These are phyloP conservation scores for Sphagnurus paluster DNA, from an alignment of 1,284 basidiomycete genomes.

Conservation along the genomic window DNA sequence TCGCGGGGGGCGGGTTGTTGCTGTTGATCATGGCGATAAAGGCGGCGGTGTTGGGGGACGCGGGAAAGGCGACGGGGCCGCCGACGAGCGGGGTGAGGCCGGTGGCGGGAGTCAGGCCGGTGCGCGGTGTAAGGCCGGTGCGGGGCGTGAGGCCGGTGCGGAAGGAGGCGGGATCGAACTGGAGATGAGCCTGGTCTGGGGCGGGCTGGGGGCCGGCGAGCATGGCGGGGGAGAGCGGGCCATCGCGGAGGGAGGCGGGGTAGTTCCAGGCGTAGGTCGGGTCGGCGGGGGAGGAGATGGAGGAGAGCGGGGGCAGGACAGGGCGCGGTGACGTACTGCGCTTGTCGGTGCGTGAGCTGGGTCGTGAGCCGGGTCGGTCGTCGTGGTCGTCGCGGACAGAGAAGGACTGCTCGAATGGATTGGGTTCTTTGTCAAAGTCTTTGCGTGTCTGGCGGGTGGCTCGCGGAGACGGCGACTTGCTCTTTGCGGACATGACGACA, in stretches of 20 bases:
- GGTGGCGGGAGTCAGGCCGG: conserved; percentile 79
- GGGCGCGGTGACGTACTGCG: conserved; percentile 45
- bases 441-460: conserved; percentile 47
- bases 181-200: conserved; percentile 38
- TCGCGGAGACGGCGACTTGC: conserved; percentile 30
- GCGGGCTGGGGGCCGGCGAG: conserved; percentile 78
- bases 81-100: conserved; percentile 88
- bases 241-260: conserved; percentile 76
- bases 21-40: conserved; percentile 92
- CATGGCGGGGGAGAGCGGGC: conserved; percentile 94
- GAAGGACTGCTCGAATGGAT: conserved; percentile 97
- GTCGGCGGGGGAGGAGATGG: conserved; percentile 84
- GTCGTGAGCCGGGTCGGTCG: conserved; percentile 29
- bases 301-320: conserved; percentile 84
- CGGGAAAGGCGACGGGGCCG: conserved; percentile 75
- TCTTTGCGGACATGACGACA: conserved; percentile 36
- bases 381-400: conserved; percentile 54
- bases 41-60: conserved; percentile 89
- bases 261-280: conserved; percentile 75
- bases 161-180: conserved; percentile 78
- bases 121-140: conserved; percentile 83
- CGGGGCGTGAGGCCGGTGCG: conserved; percentile 87
- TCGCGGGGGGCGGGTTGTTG: conserved; percentile 51
- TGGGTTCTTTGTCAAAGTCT: conserved; percentile 87
- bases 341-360: conserved; percentile 26